Conservation (phyloP, 345 rosid genomes). For the Odontarrhena argentea region DNA sequence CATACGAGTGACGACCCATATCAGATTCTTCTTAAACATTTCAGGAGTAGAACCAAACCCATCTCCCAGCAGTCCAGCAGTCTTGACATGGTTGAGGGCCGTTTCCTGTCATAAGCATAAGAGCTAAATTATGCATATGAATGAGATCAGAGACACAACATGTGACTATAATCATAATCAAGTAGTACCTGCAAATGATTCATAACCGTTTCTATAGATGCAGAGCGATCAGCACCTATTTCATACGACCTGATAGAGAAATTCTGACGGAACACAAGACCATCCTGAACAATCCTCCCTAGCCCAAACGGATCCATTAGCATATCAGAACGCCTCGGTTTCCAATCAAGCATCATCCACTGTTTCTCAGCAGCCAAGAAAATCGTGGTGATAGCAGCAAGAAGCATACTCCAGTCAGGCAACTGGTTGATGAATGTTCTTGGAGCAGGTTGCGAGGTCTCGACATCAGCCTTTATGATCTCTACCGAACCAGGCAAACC, state of each 20-base stretch:
- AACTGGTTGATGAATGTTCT: conserved; percentile 91
- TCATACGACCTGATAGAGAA: conserved; percentile 96
- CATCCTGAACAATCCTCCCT: conserved; percentile 92
- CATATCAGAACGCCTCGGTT: conserved; percentile 87
- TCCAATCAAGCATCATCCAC: conserved; percentile 99
- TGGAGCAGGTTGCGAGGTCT: conserved; percentile 58
- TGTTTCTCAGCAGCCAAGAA: conserved; percentile 99
- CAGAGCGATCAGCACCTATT: conserved; percentile 96
- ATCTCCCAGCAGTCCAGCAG: conserved; percentile 84
- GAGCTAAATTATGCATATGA: conserved; percentile 7
- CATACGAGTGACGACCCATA: conserved; percentile 96
- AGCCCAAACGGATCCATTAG: conserved; percentile 77
- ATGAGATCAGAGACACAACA: neutral
- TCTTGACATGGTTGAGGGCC: conserved; percentile 88
- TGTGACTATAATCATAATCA: conserved; percentile 1
- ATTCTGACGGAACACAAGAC: conserved; percentile 78
- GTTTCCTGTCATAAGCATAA: conserved; percentile 66
- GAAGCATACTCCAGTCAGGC: conserved; percentile 99
- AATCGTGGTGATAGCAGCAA: conserved; percentile 94
- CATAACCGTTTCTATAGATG: conserved; percentile 95
- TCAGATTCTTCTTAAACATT: conserved; percentile 86
- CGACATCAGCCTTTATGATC: conserved; percentile 54
- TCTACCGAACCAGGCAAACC: conserved; percentile 51
- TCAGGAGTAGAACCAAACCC: conserved; percentile 98
- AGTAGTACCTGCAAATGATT: conserved; percentile 86